Evolutionary conservation across 768 basidiomycete genomes (phyloP), one percentile per base, ranked within the genome.

Genomic region (Boletellus ananiceps): DNA sequence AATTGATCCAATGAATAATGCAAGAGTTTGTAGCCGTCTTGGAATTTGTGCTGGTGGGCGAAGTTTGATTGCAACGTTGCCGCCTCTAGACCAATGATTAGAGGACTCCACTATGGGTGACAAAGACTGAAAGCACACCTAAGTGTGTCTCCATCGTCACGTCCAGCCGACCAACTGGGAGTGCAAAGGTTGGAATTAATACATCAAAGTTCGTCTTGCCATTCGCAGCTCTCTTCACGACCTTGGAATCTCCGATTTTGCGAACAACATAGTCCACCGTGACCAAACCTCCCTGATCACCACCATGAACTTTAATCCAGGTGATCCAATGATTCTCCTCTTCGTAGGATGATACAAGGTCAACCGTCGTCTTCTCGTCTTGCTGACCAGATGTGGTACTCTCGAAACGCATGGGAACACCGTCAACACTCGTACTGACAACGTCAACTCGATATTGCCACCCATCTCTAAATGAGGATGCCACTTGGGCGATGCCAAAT

Each of bases 81-180:
- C 40, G 76, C 68, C 37, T 75, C 73, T 52, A 77, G 61, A 44
- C 72, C 77, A 79, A 27, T 21, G 38, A 39, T 52, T 23, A 57
- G 50, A 39, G 18, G 29, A 37, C 44, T 15, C n/a, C 57, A 32
- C 23, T 48, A 13, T 37, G 27, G n/a, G 13, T 3, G 40, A 27
- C 31, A 23, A 21, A 31, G 13, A 19, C n/a, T 18, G 18, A 33
- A 32, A 13, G 60, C 79, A 51, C 63, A 85, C 88, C 84, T 55
- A 74, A 58, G 54, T 69, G 64, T 16, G 66, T 62, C 40, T 82
- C 80, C 43, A 90, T 63, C 18, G 72, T 71, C 2, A 87, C 83
- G 59, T 86, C 81, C 50, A 89, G 66, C 60, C 74, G 73, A 39
- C 82, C 82, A 37, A 90, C 70, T 7, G 86, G 80, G n/a, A 88